Percentiles rank a stretch among this genome's conserved stretches.
Conservation (phyloP, 768 basidiomycete genomes). For the Kwoniella mangroviensis region DNA sequence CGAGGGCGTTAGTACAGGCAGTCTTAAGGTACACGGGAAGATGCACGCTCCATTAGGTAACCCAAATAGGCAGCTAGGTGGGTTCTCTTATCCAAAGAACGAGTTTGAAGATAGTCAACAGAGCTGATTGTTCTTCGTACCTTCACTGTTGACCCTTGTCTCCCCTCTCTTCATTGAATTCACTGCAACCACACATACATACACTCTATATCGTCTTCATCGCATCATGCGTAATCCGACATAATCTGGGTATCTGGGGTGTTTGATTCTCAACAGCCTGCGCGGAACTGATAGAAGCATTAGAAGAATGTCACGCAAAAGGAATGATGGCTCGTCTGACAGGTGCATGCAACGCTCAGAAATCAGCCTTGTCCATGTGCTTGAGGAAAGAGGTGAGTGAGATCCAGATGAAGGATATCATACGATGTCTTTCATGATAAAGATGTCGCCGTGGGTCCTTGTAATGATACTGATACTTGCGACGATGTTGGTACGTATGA, state of each 20-base stretch:
- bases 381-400: constrained; percentile 52
- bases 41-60: constrained; percentile 51
- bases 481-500: no score
- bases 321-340: constrained; percentile 41
- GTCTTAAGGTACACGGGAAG: not conserved
- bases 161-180: no score
- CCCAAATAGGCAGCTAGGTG: constrained; percentile 44
- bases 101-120: no score
- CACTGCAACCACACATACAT: no score
- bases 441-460: not conserved
- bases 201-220: not conserved
- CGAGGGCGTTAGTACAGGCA: no score
- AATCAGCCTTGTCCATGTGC: constrained; percentile 46
- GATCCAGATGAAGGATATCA: no score
- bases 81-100: constrained; percentile 2
- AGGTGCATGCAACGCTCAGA: constrained; percentile 51
- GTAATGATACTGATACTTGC: no score
- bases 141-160: not conserved
- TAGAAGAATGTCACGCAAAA: constrained; percentile 52
- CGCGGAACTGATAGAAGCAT: constrained; percentile 50
- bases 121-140: no score
- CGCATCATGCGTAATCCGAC: not conserved
- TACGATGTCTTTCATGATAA: no score
- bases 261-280: constrained; percentile 35
- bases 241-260: no score